These are phyloP conservation scores for Dacryopinax spathularia DNA, from an alignment of 768 basidiomycete species.

Conservation along the genomic window DNA sequence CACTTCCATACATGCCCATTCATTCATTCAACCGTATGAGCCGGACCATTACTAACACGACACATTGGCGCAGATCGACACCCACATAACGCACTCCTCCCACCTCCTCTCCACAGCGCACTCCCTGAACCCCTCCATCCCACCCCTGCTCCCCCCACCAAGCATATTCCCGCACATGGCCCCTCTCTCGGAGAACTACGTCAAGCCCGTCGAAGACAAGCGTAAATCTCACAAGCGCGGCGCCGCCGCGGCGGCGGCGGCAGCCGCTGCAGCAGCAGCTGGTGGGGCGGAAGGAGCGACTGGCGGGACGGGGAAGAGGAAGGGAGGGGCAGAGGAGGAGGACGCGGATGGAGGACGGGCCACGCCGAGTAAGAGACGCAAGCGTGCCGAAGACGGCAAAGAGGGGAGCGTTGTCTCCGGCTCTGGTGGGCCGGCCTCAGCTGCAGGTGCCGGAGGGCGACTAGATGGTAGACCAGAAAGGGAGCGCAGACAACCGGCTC, in stretches of 20 bases:
- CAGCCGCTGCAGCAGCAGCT: no score
- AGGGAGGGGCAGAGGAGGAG: conserved; percentile 19
- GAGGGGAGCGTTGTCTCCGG: conserved; percentile 8
- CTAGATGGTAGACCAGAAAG: conserved; percentile 10
- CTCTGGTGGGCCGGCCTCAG: no score
- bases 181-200: conserved; percentile 20
- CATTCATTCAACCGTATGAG: background rate
- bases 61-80: background rate
- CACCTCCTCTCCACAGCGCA: conserved; percentile 5
- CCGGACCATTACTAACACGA: no score
- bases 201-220: conserved; percentile 21
- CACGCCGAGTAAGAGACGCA: conserved; percentile 10
- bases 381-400: conserved; percentile 7
- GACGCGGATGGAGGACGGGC: conserved; percentile 13
- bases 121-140: background rate
- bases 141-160: conserved; percentile 10
- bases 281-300: no score
- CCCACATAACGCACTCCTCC: conserved; percentile 13
- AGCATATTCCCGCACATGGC: conserved; percentile 19
- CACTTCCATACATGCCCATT: conserved; percentile 11
- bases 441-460: conserved; percentile 14
- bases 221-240: conserved; percentile 21
- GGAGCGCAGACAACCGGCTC: background rate
- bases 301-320: conserved; percentile 20
- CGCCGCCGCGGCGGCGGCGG: no score